Base-by-base conservation (phyloP, 306 rosid genomes). In the Pueraria montana region DNA sequence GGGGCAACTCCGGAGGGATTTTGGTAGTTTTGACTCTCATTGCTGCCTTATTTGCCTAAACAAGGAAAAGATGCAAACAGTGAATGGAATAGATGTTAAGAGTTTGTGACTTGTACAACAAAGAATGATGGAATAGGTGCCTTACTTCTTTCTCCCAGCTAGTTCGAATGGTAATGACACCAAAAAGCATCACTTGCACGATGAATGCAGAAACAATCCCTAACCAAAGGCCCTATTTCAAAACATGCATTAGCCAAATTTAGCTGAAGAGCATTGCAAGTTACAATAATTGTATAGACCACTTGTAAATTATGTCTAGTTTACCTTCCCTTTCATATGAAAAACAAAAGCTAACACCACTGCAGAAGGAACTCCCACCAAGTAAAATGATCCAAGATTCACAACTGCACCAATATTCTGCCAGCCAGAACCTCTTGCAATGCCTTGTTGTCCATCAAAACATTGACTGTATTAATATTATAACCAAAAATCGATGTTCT, bases 141-240 rank as follows among this genome's bases (percentile, higher is more conserved):
- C 26, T 58, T 62, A 86, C 89, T 50, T 86, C 87, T 80, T 75
- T 67, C 36, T 86, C 77, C 87, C 89, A 83, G 72, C 80, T 59
- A 12, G 76, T 74, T 50, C 72, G 16, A 3, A 86, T 17, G 50
- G 77, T 79, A 8, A 86, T 69, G 46, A 80, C 38, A 3, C 70
- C 72, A 36, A 83, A 71, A 20, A 63, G 40, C 10, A 62, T 16
- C 58, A 63, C 82, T 86, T 86, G 89, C 43, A 86, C 52, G 0
- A 62, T 50, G 58, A 86, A 71, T 10, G 85, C 89, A 49, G 8
- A 75, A 27, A 83, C 49, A 36, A 86, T 70, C 13, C 89, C 85
- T 66, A 83, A 32, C 85, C 87, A 86, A 26, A 86, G 89, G 32
- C 89, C 89, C 89, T 86, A 63, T 21, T 40, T 77, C 66, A 66